Base-by-base conservation (phyloP, 352 stramenopile species). In the Phytophthora foliorum region DNA sequence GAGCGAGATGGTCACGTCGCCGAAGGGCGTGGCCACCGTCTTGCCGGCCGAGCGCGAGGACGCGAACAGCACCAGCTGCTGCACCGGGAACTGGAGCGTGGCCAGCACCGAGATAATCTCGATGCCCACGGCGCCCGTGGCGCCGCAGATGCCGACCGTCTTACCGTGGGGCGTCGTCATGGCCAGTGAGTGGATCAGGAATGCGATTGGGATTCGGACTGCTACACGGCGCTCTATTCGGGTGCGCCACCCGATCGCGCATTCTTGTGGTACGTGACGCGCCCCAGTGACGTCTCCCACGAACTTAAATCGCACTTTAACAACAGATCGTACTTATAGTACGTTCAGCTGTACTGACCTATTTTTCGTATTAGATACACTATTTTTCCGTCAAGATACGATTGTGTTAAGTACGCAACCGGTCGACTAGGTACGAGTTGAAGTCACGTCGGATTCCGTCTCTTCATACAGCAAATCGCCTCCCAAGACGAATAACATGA, bases 51-150 rank as follows among this genome's bases (percentile, higher is more conserved):
- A 98, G 36, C 97, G 91, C 62, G 84, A 86, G 16, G 92, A 98
- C 58, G 97, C 97, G 79, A 99, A 99, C 46, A 99, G 94, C 59
- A 97, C 90, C 29, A 99, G 84, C 64, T 92, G 79, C 54, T 87
- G 82, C 14, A 99, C 93, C 1, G 93, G 92, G 74, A 99, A 98
- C 29, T 93, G 82, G 61, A 80, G 84, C 57, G 75, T 66, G 36
- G 72, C 76, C 50, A 99, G 84, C 69, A 97, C 93, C 27, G 86
- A 84, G 46, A 99, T 88, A 80, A 99, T 98, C 86, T 99, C 98
- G 61, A 98, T 95, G 31, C 98, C 98, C 10, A 99, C 98, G 21
- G 98, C 98, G 57, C 98, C 97, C 17, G 96, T 94, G 17, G 85
- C 86, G 62, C 87, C 86, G 72, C 87, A 93, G 67, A 95, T 94